Base-by-base conservation (phyloP, 2,329 filamentous ascomycete genomes). In the Nigrospora osmanthi region DNA sequence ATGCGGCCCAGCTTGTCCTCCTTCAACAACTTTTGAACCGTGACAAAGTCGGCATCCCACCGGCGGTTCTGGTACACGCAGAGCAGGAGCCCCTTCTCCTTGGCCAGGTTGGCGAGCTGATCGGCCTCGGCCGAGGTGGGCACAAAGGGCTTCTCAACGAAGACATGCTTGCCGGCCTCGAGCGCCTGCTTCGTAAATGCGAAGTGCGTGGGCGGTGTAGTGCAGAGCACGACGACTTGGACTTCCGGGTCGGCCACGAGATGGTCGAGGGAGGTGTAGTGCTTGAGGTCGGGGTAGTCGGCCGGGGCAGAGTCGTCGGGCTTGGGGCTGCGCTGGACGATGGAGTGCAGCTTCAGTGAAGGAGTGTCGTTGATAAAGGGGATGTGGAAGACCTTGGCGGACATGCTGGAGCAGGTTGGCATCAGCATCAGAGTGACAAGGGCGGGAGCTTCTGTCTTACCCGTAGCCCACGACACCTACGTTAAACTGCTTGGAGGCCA, bases 111-210 rank as follows among this genome's bases (percentile, higher is more conserved):
- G 38, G 77, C 73, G 7, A 91, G 76, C 52, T 78, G 66, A 32
- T 78, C 72, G 11, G 86, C 86, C 64, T 90, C 81, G 47, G 76
- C 70, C 2, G 76, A 70, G 2, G 81, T 85, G 16, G 86, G 83
- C 12, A 87, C 85, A 60, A 91, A 91, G 3, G 87, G 87, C 70
- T 91, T 91, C 69, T 91, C 87, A 40, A 85, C 83, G 43, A 91
- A 71, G 23, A 90, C 83, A 62, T 91, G 83, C 69, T 90, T 90
- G 54, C 83, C 82, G 11, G 76, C 70, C 58, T 83, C 72, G 40
- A 91, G 71, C 0, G 83, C 81, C 42, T 76, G 63, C 61, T 80
- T 81, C 33, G 80, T 71, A 54, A 89, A 70, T 14, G 70, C 61
- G 58, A 80, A 86, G 68, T 91, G 87, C 11, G 79, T 82, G 49